Evolutionary conservation across 2,329 filamentous ascomycete species (phyloP).

Genomic region (Coleophoma cylindrospora): DNA sequence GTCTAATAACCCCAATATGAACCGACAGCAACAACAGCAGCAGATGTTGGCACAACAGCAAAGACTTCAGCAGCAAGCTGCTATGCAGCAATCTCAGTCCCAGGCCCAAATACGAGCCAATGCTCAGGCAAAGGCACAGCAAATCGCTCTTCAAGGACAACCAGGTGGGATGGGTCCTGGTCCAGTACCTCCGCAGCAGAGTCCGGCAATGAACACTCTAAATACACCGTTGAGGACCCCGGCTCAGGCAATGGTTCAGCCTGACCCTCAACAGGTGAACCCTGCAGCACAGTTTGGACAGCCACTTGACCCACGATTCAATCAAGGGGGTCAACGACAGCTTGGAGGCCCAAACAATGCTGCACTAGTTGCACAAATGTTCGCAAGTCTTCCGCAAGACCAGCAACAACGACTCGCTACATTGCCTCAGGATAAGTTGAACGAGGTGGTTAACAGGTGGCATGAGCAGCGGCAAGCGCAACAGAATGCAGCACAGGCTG

Average conservation of each 20-base stretch:
- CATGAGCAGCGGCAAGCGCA: slow-evolving; percentile 22
- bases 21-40: slow-evolving; percentile 19
- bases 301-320: slow-evolving; percentile 48
- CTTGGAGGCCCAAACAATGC: slow-evolving; percentile 27
- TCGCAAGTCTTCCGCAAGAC: slow-evolving; percentile 38
- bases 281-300: slow-evolving; percentile 45
- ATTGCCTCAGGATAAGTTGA: slow-evolving; percentile 44
- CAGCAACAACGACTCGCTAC: slow-evolving; percentile 37
- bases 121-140: slow-evolving; percentile 35
- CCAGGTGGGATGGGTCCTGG: slow-evolving; percentile 44
- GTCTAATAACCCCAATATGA: slow-evolving; percentile 18
- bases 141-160: slow-evolving; percentile 47
- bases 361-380: slow-evolving; percentile 32
- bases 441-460: slow-evolving; percentile 47
- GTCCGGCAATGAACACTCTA: slow-evolving; percentile 52
- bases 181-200: slow-evolving; percentile 47
- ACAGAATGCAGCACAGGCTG: slow-evolving; percentile 4
- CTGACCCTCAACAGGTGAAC: slow-evolving; percentile 30
- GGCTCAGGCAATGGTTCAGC: slow-evolving; percentile 20
- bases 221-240: slow-evolving; percentile 44
- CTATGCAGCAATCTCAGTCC: slow-evolving; percentile 18
- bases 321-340: slow-evolving; percentile 43
- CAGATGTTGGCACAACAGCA: slow-evolving; percentile 17
- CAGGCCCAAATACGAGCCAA: slow-evolving; percentile 20
- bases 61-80: slow-evolving; percentile 13